Conservation (phyloP, 2,329 filamentous ascomycete species). For the Pestalotiopsis sp. region DNA sequence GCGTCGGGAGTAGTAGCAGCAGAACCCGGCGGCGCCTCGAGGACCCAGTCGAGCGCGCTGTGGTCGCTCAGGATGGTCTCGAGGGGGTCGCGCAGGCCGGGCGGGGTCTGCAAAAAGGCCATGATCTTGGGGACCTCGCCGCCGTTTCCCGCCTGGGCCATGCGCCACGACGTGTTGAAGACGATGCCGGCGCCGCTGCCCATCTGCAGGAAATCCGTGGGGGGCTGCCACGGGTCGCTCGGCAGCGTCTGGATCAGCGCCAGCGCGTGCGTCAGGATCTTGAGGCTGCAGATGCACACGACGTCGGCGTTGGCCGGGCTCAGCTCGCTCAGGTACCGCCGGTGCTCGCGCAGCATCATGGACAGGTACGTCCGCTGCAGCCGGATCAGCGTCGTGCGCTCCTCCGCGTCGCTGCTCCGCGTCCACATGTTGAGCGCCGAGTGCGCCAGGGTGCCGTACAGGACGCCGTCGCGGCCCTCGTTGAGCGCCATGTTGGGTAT, state of each 20-base stretch:
- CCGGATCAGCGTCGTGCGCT: conserved; percentile 31
- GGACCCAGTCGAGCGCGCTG: conserved; percentile 35
- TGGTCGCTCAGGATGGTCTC: conserved; percentile 34
- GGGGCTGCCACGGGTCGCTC: conserved; percentile 39
- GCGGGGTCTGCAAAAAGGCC: conserved; percentile 30
- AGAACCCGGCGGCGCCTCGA: conserved; percentile 31
- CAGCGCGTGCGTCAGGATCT: conserved; percentile 39
- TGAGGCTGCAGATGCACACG: conserved; percentile 37
- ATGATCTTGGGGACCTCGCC: conserved; percentile 24
- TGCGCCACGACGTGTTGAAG: conserved; percentile 29
- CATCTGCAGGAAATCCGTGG: conserved; percentile 39
- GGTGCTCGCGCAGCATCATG: conserved; percentile 39
- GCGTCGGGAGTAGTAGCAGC: conserved; percentile 21
- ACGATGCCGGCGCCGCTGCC: conserved; percentile 37
- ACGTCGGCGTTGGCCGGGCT: conserved; percentile 33
- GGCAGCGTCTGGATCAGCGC: conserved; percentile 41
- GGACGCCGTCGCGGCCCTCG: conserved; percentile 33
- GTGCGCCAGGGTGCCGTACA: conserved; percentile 38
- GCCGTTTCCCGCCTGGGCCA: conserved; percentile 20
- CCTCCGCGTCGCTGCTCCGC: conserved; percentile 23
- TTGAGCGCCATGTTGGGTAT: conserved; percentile 35
- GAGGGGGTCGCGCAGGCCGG: conserved; percentile 31
- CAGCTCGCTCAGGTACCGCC: conserved; percentile 36
- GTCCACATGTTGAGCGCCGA: conserved; percentile 41
- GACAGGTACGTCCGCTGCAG: conserved; percentile 40